phyloP scores from a whole-genome alignment of 78 protist species.

The Acrasis kona region DNA sequence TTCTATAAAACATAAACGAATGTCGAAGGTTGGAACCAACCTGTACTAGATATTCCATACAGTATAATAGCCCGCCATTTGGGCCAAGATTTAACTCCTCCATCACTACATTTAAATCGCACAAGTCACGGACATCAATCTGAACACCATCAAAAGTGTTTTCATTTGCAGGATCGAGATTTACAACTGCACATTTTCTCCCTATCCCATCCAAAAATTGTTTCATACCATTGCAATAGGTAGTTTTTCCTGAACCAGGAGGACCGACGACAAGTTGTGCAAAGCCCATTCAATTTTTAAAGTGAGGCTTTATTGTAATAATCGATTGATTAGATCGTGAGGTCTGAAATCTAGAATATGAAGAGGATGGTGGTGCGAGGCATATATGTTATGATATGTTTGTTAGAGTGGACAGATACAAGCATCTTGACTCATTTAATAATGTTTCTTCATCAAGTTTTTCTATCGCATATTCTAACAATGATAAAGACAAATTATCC shows the following conservation, averaged over 20 bases:
- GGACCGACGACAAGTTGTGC: conserved; percentile 91
- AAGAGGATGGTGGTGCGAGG: too few relatives aligned
- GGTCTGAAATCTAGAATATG: too few relatives aligned
- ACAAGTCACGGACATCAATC: conserved; percentile 60
- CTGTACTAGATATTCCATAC: conserved; percentile 80
- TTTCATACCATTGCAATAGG: conserved; percentile 76
- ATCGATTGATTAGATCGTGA: too few relatives aligned
- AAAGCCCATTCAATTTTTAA: too few relatives aligned
- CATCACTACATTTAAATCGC: conserved; percentile 57
- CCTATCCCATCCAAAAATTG: conserved; percentile 43
- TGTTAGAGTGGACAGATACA: too few relatives aligned
- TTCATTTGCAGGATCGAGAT: conserved; percentile 96
- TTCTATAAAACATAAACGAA: conserved; percentile 74
- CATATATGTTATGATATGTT: too few relatives aligned
- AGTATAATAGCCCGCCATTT: conserved; percentile 80
- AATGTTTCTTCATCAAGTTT: too few relatives aligned
- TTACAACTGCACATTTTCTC: conserved; percentile 52
- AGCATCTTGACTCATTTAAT: too few relatives aligned
- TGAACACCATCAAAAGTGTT: conserved; percentile 26
- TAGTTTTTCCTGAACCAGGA: conserved; percentile 91
- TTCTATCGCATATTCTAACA: too few relatives aligned
- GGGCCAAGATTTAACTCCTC: conserved; percentile 78
- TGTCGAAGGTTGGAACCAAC: too few relatives aligned
- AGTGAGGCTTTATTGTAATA: too few relatives aligned
- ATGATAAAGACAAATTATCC: too few relatives aligned